A percentile compares a stretch with the other conserved stretches of the same genome.
Conservation (phyloP, 2,329 filamentous ascomycete species). For the Seiridium unicorne region DNA sequence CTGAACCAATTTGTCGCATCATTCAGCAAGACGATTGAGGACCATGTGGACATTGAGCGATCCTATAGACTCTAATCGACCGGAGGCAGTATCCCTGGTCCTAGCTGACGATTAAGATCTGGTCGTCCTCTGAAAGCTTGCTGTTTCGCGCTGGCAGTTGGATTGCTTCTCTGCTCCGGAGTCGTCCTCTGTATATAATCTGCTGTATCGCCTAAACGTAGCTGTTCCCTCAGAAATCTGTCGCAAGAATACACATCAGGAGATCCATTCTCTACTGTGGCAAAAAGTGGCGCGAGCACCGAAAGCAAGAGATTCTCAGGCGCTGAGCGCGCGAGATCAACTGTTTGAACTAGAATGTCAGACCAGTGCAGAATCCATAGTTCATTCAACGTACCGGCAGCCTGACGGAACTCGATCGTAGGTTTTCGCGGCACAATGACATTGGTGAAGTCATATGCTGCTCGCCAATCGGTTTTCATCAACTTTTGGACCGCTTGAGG, state of each 20-base stretch:
- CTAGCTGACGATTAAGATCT: not conserved
- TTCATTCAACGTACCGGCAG: not conserved
- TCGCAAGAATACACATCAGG: too few relatives aligned
- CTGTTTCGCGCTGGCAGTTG: not conserved
- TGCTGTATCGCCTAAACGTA: not conserved
- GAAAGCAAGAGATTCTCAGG: not conserved
- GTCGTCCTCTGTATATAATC: not conserved
- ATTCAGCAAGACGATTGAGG: too few relatives aligned
- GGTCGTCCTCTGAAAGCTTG: not conserved
- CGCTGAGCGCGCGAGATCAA: not conserved
- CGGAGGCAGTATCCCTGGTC: not conserved
- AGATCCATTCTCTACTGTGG: not conserved
- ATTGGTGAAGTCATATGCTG: not conserved
- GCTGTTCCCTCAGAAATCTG: too few relatives aligned
- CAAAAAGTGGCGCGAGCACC: not conserved
- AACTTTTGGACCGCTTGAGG: too few relatives aligned
- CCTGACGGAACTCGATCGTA: not conserved
- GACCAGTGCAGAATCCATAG: not conserved
- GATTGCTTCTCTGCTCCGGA: not conserved
- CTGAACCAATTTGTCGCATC: too few relatives aligned
- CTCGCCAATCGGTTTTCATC: not conserved
- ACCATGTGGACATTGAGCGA: too few relatives aligned
- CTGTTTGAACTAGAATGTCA: not conserved
- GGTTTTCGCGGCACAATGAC: not conserved
- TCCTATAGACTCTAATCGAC: not conserved